phyloP scores from a whole-genome alignment of 2,329 filamentous ascomycete genomes.

The Fusarium sambucinum region DNA sequence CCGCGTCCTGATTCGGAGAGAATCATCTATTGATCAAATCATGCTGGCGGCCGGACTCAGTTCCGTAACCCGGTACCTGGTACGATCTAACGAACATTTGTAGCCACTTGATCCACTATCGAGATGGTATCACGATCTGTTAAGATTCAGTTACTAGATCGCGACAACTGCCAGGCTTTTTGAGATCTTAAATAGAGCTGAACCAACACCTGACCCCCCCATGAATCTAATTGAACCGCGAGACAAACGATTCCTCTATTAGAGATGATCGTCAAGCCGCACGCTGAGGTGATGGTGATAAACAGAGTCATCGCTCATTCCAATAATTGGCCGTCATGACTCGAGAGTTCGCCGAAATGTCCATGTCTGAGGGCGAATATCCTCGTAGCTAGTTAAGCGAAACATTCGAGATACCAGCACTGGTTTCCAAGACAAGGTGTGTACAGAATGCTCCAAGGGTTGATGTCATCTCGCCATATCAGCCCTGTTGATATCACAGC shows the following conservation, averaged over 20 bases:
- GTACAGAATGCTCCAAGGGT: not conserved
- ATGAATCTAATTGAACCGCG: not conserved
- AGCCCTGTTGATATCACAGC: constrained; percentile 8
- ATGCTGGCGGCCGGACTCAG: constrained; percentile 14
- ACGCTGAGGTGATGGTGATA: constrained; percentile 3
- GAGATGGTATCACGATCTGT: constrained; percentile 43
- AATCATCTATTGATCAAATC: constrained; percentile 16
- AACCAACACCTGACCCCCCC: constrained; percentile 11
- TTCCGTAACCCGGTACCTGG: constrained; percentile 38
- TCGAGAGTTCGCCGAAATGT: not conserved
- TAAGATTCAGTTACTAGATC: constrained; percentile 36
- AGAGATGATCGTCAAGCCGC: constrained; percentile 3
- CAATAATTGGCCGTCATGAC: not conserved
- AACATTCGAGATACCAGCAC: constrained; percentile 1
- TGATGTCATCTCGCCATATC: not conserved
- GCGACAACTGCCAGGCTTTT: constrained; percentile 27
- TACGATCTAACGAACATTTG: constrained; percentile 28
- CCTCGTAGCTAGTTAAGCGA: not conserved
- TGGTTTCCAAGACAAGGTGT: not conserved
- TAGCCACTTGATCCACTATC: constrained; percentile 44
- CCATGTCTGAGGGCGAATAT: not conserved
- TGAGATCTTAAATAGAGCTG: constrained; percentile 25
- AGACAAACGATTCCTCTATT: not conserved
- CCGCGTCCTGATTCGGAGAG: constrained; percentile 19
- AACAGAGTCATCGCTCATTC: not conserved